Evolutionary conservation across 805 yeast genomes (phyloP).

Genomic region (Schwanniomyces pseudopolymorphus): DNA sequence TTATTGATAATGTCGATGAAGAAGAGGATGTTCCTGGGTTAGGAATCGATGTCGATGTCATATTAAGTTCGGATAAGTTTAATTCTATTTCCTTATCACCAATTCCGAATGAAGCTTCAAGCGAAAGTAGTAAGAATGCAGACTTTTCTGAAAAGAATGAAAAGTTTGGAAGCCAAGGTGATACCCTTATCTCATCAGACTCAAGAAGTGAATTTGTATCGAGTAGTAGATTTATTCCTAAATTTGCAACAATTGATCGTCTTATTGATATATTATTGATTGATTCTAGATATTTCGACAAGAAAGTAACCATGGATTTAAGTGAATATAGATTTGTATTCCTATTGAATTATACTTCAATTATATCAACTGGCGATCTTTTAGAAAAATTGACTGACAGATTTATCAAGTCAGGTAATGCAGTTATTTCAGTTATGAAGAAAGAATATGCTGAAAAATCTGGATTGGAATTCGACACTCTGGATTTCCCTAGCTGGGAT

Average conservation of each 20-base stretch:
- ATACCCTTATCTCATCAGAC: constrained; percentile 14
- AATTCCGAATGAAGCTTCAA: constrained; percentile 5
- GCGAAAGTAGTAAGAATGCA: neutral
- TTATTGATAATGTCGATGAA: constrained; percentile 30
- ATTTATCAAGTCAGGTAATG: constrained; percentile 44
- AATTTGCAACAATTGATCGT: constrained; percentile 65
- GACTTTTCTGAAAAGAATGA: neutral
- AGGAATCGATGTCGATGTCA: constrained; percentile 45
- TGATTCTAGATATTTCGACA: constrained; percentile 62
- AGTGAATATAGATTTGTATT: constrained; percentile 43
- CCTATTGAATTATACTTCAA: constrained; percentile 40
- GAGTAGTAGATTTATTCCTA: constrained; percentile 28
- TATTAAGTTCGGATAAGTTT: constrained; percentile 40
- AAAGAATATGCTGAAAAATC: constrained; percentile 16
- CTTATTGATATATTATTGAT: constrained; percentile 75
- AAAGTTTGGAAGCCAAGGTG: constrained; percentile 1
- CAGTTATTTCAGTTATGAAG: constrained; percentile 44
- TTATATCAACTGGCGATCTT: constrained; percentile 38
- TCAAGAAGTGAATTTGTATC: constrained; percentile 8
- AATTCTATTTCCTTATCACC: constrained; percentile 20
- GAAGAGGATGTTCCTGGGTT: constrained; percentile 40
- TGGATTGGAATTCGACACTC: constrained; percentile 10
- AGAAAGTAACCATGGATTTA: constrained; percentile 31
- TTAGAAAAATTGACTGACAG: constrained; percentile 41
- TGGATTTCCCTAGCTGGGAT: constrained; percentile 62